Evolutionary conservation across 805 yeast species (phyloP).

Genomic region (Candida michaelii): DNA sequence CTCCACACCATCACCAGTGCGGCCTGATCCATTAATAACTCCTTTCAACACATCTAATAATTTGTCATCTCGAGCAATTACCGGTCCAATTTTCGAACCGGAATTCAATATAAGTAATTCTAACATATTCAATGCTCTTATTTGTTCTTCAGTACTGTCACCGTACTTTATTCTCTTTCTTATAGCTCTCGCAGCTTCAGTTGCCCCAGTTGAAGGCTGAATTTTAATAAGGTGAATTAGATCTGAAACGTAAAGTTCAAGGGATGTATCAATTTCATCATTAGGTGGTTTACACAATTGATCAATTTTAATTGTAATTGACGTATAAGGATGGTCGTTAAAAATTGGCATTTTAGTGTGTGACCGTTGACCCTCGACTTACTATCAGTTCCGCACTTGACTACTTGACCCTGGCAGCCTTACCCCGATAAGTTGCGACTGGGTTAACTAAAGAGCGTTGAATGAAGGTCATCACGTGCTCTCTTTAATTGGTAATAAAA

Average conservation of each 20-base stretch:
- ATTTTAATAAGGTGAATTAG: slow-evolving; percentile 51
- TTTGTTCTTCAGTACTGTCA: slow-evolving; percentile 52
- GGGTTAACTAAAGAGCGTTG: too few relatives aligned
- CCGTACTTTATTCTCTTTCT: slow-evolving; percentile 91
- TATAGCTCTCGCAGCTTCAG: slow-evolving; percentile 88
- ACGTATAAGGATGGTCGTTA: slow-evolving; percentile 62
- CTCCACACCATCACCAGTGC: slow-evolving; percentile 36
- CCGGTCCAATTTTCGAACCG: slow-evolving; percentile 38
- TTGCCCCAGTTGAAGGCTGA: slow-evolving; percentile 36
- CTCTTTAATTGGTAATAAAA: too few relatives aligned
- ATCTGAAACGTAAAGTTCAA: slow-evolving; percentile 53
- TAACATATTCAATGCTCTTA: slow-evolving; percentile 54
- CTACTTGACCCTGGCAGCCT: too few relatives aligned
- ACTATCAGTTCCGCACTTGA: too few relatives aligned
- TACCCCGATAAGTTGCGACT: too few relatives aligned
- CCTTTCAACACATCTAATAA: slow-evolving; percentile 61
- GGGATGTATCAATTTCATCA: slow-evolving; percentile 37
- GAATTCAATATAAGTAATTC: slow-evolving; percentile 44
- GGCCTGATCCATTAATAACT: slow-evolving; percentile 42
- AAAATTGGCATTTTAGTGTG: slow-evolving; percentile 24
- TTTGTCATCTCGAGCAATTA: slow-evolving; percentile 65
- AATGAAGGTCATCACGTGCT: too few relatives aligned
- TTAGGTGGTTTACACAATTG: slow-evolving; percentile 46
- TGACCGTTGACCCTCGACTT: too few relatives aligned
- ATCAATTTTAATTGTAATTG: slow-evolving; percentile 65